Evolutionary conservation across 441 rosid species (phyloP).

Genomic region (Syzygium malaccense): DNA sequence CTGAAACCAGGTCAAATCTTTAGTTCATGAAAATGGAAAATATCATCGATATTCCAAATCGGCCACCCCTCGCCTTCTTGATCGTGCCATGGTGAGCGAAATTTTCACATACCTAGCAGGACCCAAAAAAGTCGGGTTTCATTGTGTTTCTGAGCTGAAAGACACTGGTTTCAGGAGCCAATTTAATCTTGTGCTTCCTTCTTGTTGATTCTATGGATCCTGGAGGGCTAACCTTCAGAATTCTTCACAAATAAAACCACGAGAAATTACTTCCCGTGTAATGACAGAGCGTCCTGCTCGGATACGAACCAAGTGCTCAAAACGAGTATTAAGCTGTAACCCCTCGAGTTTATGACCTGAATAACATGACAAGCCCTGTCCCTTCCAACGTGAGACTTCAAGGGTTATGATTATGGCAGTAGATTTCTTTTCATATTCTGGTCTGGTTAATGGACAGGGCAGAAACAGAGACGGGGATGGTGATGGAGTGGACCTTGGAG

Average conservation of each 20-base stretch:
- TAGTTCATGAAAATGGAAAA: background rate
- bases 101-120: background rate
- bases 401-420: background rate
- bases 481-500: background rate
- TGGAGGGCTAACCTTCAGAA: background rate
- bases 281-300: background rate
- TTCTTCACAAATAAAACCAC: background rate
- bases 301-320: background rate
- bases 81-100: background rate
- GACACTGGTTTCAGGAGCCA: background rate
- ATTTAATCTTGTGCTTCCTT: background rate
- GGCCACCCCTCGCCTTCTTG: background rate
- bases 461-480: background rate
- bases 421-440: background rate
- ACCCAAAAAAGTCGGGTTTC: background rate
- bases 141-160: background rate
- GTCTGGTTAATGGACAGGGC: background rate
- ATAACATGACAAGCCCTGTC: background rate
- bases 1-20: background rate
- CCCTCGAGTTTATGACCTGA: background rate
- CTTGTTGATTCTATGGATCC: background rate
- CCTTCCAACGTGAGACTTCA: background rate
- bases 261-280: rapidly evolving
- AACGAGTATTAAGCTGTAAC: background rate
- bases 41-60: background rate